A percentile compares a stretch with the other conserved stretches of the same genome.
Conservation (phyloP, 2,329 filamentous ascomycete species). For the Podosphaera xanthii region DNA sequence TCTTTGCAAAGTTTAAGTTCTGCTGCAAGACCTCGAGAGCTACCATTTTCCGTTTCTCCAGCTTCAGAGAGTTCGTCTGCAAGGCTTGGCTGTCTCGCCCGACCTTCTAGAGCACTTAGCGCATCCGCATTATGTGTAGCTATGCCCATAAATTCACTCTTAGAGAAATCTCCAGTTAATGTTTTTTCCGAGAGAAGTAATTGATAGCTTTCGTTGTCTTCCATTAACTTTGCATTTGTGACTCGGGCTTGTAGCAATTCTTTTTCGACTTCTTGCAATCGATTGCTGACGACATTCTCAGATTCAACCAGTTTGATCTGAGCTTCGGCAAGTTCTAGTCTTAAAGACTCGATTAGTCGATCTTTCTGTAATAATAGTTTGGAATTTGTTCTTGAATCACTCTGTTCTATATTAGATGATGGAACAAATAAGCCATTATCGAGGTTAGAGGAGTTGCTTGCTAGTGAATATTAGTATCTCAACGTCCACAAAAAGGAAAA, state of each 20-base stretch:
- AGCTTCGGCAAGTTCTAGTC: slow-evolving; percentile 78
- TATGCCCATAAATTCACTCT: slow-evolving; percentile 52
- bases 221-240: slow-evolving; percentile 88
- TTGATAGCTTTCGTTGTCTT: slow-evolving; percentile 97
- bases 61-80: slow-evolving; percentile 73
- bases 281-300: slow-evolving; percentile 76
- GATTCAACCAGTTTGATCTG: slow-evolving; percentile 91
- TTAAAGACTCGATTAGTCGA: slow-evolving; percentile 78
- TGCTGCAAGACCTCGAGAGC: slow-evolving; percentile 45
- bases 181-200: slow-evolving; percentile 86
- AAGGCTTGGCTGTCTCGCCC: slow-evolving; percentile 34
- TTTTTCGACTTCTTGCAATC: slow-evolving; percentile 73
- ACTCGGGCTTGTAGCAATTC: slow-evolving; percentile 79
- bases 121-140: slow-evolving; percentile 37
- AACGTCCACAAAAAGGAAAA: neutral
- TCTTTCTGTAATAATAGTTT: slow-evolving; percentile 88
- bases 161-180: slow-evolving; percentile 76
- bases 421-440: slow-evolving; percentile 69
- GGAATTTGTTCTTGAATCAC: slow-evolving; percentile 73
- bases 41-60: slow-evolving; percentile 36
- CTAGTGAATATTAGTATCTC: slow-evolving; percentile 9
- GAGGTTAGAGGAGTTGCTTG: slow-evolving; percentile 36
- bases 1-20: slow-evolving; percentile 67
- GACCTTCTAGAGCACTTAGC: slow-evolving; percentile 38
- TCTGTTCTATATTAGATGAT: slow-evolving; percentile 61